Conservation (phyloP, 345 rosid genomes). For the Durio zibethinus region DNA sequence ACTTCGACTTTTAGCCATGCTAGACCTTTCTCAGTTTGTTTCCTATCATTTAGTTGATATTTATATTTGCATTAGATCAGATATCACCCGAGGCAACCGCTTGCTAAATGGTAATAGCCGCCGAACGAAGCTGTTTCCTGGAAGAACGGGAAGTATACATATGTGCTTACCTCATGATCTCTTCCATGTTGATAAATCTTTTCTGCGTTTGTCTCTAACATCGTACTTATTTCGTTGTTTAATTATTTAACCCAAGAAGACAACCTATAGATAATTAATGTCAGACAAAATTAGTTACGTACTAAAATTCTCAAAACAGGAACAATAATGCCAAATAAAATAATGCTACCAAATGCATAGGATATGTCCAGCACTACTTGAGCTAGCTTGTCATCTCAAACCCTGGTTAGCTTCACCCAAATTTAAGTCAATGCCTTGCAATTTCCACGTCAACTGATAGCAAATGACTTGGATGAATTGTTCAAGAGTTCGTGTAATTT, state of each 20-base stretch:
- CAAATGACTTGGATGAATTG: neutral
- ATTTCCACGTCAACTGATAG: slow-evolving; percentile 4
- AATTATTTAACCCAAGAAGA: neutral
- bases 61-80: neutral
- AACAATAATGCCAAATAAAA: neutral
- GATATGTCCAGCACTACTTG: neutral
- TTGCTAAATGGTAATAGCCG: neutral
- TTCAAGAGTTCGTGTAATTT: too few relatives aligned
- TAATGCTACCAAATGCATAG: neutral
- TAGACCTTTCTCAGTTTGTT: neutral
- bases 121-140: neutral
- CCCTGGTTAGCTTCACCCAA: neutral
- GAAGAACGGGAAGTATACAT: neutral
- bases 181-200: too few relatives aligned
- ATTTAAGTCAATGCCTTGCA: neutral
- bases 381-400: neutral
- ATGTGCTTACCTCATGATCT: neutral
- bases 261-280: neutral
- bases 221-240: neutral
- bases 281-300: slow-evolving; percentile 3
- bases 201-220: neutral
- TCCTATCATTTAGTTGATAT: neutral
- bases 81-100: neutral
- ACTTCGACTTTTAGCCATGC: neutral
- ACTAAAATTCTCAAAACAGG: neutral